Conservation (phyloP, 768 basidiomycete species). For the Pholiota microspora region DNA sequence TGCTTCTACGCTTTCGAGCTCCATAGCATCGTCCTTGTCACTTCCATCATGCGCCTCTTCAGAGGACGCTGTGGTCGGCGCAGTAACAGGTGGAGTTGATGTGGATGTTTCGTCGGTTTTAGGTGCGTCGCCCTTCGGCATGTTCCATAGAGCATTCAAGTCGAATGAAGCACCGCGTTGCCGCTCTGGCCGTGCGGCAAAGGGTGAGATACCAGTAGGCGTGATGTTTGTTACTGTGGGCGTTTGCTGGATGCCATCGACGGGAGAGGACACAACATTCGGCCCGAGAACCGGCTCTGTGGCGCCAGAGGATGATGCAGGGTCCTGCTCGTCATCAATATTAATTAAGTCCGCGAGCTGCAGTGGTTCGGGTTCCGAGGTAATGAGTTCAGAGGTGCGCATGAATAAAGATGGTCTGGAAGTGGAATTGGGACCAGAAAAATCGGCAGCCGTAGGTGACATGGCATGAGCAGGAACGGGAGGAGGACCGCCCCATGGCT, state of each 20-base stretch:
- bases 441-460: constrained; percentile 21
- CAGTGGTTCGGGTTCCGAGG: constrained; percentile 58
- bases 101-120: constrained; percentile 5
- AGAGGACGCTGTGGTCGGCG: constrained; percentile 10
- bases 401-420: constrained; percentile 25
- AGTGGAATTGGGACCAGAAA: neutral
- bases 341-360: constrained; percentile 77
- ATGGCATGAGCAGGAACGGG: constrained; percentile 50
- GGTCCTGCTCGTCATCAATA: constrained; percentile 57
- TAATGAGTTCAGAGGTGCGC: constrained; percentile 35
- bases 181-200: constrained; percentile 44
- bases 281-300: constrained; percentile 8
- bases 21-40: constrained; percentile 44
- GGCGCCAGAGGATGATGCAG: constrained; percentile 13
- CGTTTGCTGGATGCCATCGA: constrained; percentile 3
- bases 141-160: constrained; percentile 69
- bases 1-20: constrained; percentile 50
- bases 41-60: constrained; percentile 26
- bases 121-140: constrained; percentile 34
- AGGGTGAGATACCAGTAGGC: constrained; percentile 46
- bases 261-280: constrained; percentile 15
- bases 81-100: constrained; percentile 10
- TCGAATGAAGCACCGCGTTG: constrained; percentile 61
- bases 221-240: constrained; percentile 23
- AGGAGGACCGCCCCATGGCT: constrained; percentile 61